A percentile compares a stretch with the other conserved stretches of the same genome.
These are phyloP conservation scores for Cucurbita maxima DNA, from an alignment of 306 rosid species.

Conservation along the genomic window DNA sequence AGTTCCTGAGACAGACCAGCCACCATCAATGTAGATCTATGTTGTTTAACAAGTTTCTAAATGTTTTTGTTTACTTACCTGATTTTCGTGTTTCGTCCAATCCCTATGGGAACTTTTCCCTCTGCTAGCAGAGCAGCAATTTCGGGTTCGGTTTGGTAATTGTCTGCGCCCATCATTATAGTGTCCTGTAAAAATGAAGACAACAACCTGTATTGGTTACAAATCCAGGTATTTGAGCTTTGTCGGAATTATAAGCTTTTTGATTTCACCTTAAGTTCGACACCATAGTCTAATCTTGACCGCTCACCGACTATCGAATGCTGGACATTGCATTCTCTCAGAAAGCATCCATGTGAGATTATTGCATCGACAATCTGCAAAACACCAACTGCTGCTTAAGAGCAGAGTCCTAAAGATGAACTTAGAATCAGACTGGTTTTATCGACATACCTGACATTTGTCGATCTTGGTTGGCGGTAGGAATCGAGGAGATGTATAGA, in stretches of 20 bases:
- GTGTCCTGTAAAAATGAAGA: conserved; percentile 37
- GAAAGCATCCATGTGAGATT: conserved; percentile 88
- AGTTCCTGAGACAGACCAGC: conserved; percentile 38
- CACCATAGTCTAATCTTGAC: conserved; percentile 69
- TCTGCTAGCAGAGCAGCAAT: conserved; percentile 63
- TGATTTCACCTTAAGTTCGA: conserved; percentile 50
- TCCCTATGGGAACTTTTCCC: conserved; percentile 73
- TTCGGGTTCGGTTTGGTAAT: conserved; percentile 88
- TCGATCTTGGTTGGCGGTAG: conserved; percentile 95
- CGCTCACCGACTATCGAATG: conserved; percentile 82
- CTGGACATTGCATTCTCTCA: conserved; percentile 45
- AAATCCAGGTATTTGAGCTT: neutral
- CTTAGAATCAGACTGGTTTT: neutral
- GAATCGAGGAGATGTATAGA: conserved; percentile 82
- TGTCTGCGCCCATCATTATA: conserved; percentile 90
- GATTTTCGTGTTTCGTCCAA: conserved; percentile 64
- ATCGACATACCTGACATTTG: conserved; percentile 44
- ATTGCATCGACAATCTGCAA: conserved; percentile 69
- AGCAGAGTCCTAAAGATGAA: neutral
- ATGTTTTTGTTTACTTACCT: conserved; percentile 26
- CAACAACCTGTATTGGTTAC: neutral
- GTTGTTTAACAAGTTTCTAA: neutral
- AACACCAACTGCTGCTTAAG: conserved; percentile 14
- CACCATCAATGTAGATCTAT: neutral
- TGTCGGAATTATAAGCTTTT: neutral